Percentiles rank a stretch among this genome's conserved stretches.
phyloP scores from a whole-genome alignment of 768 basidiomycete species.

The Termitomyces heimii region DNA sequence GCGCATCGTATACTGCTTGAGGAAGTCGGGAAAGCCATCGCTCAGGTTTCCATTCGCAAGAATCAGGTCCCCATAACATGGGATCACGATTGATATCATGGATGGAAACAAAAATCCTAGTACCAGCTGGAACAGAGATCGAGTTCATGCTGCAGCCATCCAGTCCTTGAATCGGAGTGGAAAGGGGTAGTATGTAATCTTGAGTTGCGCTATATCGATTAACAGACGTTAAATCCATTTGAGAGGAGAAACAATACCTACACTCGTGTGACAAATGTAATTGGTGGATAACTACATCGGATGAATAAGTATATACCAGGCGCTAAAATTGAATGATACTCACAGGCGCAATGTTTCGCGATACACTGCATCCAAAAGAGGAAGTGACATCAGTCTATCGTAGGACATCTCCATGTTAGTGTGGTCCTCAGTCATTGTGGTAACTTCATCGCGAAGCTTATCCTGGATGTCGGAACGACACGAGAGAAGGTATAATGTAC shows the following conservation, averaged over 20 bases:
- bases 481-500: slow-evolving; percentile 29
- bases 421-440: slow-evolving; percentile 14
- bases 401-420: slow-evolving; percentile 28
- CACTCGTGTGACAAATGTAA: slow-evolving; percentile 12
- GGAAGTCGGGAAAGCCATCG: slow-evolving; percentile 39
- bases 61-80: slow-evolving; percentile 41
- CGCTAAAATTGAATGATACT: slow-evolving; percentile 1
- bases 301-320: neutral
- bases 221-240: neutral
- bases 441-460: slow-evolving; percentile 30
- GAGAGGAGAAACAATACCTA: neutral
- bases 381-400: slow-evolving; percentile 29
- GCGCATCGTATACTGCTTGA: slow-evolving; percentile 26
- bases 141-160: slow-evolving; percentile 31
- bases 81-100: slow-evolving; percentile 31
- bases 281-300: slow-evolving; percentile 10
- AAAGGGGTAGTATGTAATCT: slow-evolving; percentile 36
- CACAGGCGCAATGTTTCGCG: slow-evolving; percentile 35
- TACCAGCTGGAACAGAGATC: slow-evolving; percentile 32
- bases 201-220: slow-evolving; percentile 22
- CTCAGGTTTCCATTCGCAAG: slow-evolving; percentile 46
- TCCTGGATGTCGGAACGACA: slow-evolving; percentile 23
- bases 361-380: slow-evolving; percentile 30
- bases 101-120: slow-evolving; percentile 31
- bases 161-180: slow-evolving; percentile 25